Evolutionary conservation across 2,329 filamentous ascomycete species (phyloP), one percentile per base, ranked within the genome.

Genomic region (Colletotrichum incanum): DNA sequence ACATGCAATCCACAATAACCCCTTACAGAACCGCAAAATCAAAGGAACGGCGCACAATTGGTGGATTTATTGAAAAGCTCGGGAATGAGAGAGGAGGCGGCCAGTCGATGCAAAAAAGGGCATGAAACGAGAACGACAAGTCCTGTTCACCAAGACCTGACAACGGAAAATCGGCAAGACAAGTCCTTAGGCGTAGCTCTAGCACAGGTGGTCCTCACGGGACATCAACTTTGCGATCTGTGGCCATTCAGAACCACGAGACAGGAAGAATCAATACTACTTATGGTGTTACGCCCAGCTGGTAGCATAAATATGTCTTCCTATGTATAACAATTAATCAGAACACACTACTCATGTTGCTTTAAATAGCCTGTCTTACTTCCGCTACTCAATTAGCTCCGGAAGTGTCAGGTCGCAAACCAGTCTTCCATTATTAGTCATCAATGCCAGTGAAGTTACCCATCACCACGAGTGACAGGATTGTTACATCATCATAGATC

Each of bases 21-120:
- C 68, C 50, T 71, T 34, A 56, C 55, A 56, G 68, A 62, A 67
- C 63, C 61, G 52, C 39, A 54, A 54, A 55, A 5, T 43, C 16
- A 56, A 26, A 55, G 47, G 37, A 23, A 31, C 43, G 45, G 28
- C 18, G 39, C 39, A 47, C 47, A 49, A 61, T 67, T 71, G 67
- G 67, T 61, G 62, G 67, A 26, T 28, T 26, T 59, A 16, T 26
- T 59, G 23, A 43, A 43, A 5, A 12, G 37, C 18, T 41, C 37
- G 37, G 37, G 14, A 28, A 18, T 41, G 5, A 59, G 37, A 31
- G 37, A 31, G 9, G 37, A 18, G 55, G 37, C 37, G 37, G 20
- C 14, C 3, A 43, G 23, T 28, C 20, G 8, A 20, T 16, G 28
- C 23, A 28, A n/a, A 41, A 59, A 59, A 37, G 55, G 55, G 23